Conservation (phyloP, 345 rosid species). For the Lepidium didymum region DNA sequence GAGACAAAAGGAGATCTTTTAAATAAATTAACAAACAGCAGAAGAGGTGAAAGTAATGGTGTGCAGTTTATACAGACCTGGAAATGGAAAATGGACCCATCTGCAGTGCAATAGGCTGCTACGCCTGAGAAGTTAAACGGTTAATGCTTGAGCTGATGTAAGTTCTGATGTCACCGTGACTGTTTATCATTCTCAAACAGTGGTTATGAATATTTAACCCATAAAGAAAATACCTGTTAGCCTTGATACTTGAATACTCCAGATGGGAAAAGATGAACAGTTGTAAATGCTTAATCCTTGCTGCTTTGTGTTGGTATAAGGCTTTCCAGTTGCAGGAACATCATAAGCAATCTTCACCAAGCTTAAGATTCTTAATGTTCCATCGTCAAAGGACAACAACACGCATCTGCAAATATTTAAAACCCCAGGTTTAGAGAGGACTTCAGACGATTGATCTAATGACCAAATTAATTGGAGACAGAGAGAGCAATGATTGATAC, state of each 20-base stretch:
- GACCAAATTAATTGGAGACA: background rate
- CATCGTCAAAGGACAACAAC: conserved; percentile 71
- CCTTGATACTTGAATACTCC: conserved; percentile 83
- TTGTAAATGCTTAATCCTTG: conserved; percentile 56
- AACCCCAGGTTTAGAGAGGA: background rate
- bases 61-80: conserved; percentile 42
- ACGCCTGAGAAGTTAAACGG: conserved; percentile 38
- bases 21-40: background rate
- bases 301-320: conserved; percentile 51
- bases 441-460: background rate
- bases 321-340: conserved; percentile 65
- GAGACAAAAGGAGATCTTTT: background rate
- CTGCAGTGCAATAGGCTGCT: conserved; percentile 80
- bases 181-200: background rate
- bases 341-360: conserved; percentile 71
- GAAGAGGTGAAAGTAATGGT: background rate
- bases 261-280: conserved; percentile 65
- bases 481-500: conserved; percentile 33
- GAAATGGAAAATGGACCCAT: conserved; percentile 61
- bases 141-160: background rate
- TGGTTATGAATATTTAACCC: background rate
- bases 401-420: conserved; percentile 51
- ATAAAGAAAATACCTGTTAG: conserved; percentile 42
- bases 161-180: background rate
- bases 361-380: conserved; percentile 65